Evolutionary conservation across 805 yeast species (phyloP).

Genomic region (Blastobotrys peoriensis): DNA sequence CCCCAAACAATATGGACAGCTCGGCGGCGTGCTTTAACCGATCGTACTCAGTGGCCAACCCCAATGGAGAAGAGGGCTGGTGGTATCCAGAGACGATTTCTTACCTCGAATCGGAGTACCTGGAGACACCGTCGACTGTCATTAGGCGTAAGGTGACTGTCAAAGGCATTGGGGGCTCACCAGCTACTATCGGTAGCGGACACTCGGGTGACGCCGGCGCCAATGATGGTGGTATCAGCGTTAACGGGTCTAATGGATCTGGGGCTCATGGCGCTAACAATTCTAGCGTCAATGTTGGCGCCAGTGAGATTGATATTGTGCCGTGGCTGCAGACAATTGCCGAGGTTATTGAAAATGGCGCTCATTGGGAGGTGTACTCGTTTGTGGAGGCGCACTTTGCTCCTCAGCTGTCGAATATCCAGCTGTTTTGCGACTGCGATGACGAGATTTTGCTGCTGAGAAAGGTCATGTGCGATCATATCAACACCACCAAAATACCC

Average conservation of each 20-base stretch:
- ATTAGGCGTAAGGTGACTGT: constrained; percentile 7
- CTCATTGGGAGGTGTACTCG: constrained; percentile 68
- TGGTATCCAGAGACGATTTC: constrained; percentile 51
- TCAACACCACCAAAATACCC: constrained; percentile 36
- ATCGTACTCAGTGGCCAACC: constrained; percentile 29
- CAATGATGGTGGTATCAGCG: constrained; percentile 10
- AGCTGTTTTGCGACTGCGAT: constrained; percentile 42
- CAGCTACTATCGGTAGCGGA: too few species aligned
- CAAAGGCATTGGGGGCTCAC: too few species aligned
- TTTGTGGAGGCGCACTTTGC: constrained; percentile 62
- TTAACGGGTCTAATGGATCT: too few species aligned
- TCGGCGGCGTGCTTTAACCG: constrained; percentile 55
- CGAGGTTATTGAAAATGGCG: constrained; percentile 44
- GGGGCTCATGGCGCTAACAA: too few species aligned
- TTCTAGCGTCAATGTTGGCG: constrained; percentile 3
- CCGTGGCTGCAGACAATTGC: constrained; percentile 48
- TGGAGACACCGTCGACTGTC: constrained; percentile 35
- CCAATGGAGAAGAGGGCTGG: constrained; percentile 39
- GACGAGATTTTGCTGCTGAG: constrained; percentile 39
- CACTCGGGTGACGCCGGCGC: constrained; percentile 21
- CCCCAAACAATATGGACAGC: constrained; percentile 60
- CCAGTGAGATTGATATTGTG: constrained; percentile 37
- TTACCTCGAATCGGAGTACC: constrained; percentile 41
- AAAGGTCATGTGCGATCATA: constrained; percentile 51
- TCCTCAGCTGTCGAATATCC: constrained; percentile 58